Evolutionary conservation across 208 protist species (phyloP), one percentile per base, ranked within the genome.

Genomic region (Lotmaria passim): DNA sequence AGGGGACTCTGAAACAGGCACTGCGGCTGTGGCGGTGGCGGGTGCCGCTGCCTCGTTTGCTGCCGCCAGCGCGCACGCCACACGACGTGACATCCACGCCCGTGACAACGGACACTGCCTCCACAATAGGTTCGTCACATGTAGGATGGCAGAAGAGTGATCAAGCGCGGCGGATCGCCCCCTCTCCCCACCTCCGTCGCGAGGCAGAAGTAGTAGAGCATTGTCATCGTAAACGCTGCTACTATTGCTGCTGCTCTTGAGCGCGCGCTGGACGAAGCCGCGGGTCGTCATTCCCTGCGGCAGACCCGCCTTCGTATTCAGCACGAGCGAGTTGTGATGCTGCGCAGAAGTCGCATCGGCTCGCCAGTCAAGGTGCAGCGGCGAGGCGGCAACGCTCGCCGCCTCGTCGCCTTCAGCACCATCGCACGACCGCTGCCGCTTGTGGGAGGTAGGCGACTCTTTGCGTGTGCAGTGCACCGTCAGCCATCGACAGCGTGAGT

Each of bases 261-360:
- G 14, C 33, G 24, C 62, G 31, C 55, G 39, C 8, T 53, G 62
- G 17, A 38, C 41, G 24, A 87, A 34, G 10, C 47, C n/a, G 36
- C 65, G 41, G 19, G 50, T 33, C 30, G 74, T 77, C 44, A 81
- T 52, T n/a, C 88, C 88, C 43, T 88, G 88, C 30, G 85, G 83
- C 15, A 91, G 51, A 15, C 88, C 88, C 30, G 74, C 82, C 67
- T 93, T 93, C 7, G 79, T 93, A 64, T 93, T 93, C 12, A 91
- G 56, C 3, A 80, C 80, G n/a, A 82, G 47, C 17, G 68, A 62
- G 24, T 39, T 44, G n/a, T 3, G 36, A n/a, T n/a, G 10, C 60
- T 23, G 0, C n/a, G 0, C 52, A 65, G 64, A 74, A 28, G 47
- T 17, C 46, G 10, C 34, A 8, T 21, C 57, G 24, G 15, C 38